These are phyloP conservation scores for Microsporum canis DNA, from an alignment of 2,329 filamentous ascomycete genomes.

Conservation along the genomic window DNA sequence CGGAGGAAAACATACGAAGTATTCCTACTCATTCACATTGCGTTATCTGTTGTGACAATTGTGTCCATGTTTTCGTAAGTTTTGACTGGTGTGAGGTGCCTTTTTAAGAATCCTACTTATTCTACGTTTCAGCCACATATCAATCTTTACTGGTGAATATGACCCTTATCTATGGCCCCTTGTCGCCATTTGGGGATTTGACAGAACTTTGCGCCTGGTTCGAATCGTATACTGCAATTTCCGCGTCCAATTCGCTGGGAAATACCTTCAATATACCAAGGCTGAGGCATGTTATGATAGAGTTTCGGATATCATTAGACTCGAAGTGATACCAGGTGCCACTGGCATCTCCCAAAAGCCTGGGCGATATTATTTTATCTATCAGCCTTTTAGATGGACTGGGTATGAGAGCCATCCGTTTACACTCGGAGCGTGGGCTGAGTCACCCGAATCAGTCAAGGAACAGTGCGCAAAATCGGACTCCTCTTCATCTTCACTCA, in stretches of 20 bases:
- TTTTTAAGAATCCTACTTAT: neutral
- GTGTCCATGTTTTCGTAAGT: slow-evolving; percentile 36
- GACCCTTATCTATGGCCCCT: slow-evolving; percentile 39
- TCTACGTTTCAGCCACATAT: slow-evolving; percentile 28
- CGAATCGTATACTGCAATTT: slow-evolving; percentile 34
- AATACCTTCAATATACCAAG: slow-evolving; percentile 20
- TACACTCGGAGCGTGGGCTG: slow-evolving; percentile 23
- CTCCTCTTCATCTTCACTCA: neutral
- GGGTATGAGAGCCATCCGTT: slow-evolving; percentile 43
- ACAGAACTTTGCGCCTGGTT: slow-evolving; percentile 32
- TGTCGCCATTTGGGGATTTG: slow-evolving; percentile 38
- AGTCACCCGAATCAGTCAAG: neutral
- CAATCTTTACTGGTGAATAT: slow-evolving; percentile 37
- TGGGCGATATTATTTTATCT: slow-evolving; percentile 41
- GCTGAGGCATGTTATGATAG: slow-evolving; percentile 30
- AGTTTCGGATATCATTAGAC: slow-evolving; percentile 31
- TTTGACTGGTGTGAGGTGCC: neutral
- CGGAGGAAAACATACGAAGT: slow-evolving; percentile 34
- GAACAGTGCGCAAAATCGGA: neutral
- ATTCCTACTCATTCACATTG: slow-evolving; percentile 31
- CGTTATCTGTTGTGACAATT: slow-evolving; percentile 29
- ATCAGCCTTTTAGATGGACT: slow-evolving; percentile 29
- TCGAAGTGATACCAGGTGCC: slow-evolving; percentile 30
- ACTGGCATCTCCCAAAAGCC: slow-evolving; percentile 25
- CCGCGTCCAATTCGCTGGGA: slow-evolving; percentile 17